Evolutionary conservation across 176 grass and related monocot species (phyloP).

Genomic region (Phragmites australis): DNA sequence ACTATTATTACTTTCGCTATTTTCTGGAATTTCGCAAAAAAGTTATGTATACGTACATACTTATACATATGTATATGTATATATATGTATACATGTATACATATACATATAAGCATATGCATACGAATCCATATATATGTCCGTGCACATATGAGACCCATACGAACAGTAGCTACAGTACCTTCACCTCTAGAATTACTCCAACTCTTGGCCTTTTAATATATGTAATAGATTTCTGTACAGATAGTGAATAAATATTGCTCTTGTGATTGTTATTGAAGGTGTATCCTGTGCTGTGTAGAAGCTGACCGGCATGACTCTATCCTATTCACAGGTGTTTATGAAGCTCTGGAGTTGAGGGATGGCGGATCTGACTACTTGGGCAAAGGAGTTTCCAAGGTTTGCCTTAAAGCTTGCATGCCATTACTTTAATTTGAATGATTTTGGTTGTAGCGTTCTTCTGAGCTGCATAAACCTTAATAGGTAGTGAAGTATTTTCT

Average conservation of each 20-base stretch:
- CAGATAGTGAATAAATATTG: neutral
- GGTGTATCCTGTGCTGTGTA: neutral
- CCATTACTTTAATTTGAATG: neutral
- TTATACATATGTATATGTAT: too few species aligned
- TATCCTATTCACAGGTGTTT: conserved; percentile 47
- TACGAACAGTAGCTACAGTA: too few species aligned
- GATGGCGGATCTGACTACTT: conserved; percentile 90
- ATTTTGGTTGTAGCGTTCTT: neutral
- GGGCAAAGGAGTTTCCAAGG: conserved; percentile 90
- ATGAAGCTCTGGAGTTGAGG: conserved; percentile 88
- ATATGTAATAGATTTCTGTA: neutral
- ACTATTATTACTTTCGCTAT: too few species aligned
- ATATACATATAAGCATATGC: too few species aligned
- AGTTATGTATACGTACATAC: too few species aligned
- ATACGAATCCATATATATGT: too few species aligned
- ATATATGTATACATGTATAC: too few species aligned
- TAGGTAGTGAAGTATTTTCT: too few species aligned
- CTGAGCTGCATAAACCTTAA: neutral
- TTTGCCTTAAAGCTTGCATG: conserved; percentile 14
- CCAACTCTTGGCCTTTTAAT: too few species aligned
- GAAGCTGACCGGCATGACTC: neutral
- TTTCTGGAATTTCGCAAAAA: too few species aligned
- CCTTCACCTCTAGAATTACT: too few species aligned
- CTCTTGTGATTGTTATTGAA: neutral
- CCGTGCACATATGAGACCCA: too few species aligned